phyloP scores from a whole-genome alignment of 441 rosid species.

The Brassica hybrid region DNA sequence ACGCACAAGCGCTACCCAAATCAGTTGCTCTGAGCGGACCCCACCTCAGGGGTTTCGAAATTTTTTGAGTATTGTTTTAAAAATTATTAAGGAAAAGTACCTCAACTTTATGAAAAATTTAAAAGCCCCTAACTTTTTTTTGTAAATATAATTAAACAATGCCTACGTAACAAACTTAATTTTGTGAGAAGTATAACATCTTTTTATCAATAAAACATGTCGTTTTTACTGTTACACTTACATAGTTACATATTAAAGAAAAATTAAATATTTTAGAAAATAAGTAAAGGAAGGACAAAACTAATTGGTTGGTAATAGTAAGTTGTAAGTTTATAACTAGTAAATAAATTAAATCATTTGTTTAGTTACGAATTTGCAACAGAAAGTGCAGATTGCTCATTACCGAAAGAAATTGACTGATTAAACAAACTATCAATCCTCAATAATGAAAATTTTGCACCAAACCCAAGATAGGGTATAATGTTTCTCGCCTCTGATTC shows the following conservation, averaged over 20 bases:
- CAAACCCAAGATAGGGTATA: no score
- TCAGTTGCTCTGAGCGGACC: slow-evolving; percentile 25
- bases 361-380: not conserved
- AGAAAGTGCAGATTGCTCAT: not conserved
- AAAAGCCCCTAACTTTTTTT: not conserved
- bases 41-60: not conserved
- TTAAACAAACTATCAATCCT: not conserved
- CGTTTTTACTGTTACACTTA: no score
- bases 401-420: not conserved
- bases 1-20: slow-evolving; percentile 25
- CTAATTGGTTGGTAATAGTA: not conserved
- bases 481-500: not conserved
- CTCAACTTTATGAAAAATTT: not conserved
- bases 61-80: not conserved
- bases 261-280: no score
- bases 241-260: no score
- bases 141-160: not conserved
- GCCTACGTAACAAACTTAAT: not conserved
- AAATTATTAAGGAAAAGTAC: not conserved
- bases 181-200: no score
- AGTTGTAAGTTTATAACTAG: no score
- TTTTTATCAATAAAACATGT: no score
- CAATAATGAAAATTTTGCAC: not conserved
- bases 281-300: no score
- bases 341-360: not conserved